phyloP scores from a whole-genome alignment of 306 rosid species.

The Urtica urens region DNA sequence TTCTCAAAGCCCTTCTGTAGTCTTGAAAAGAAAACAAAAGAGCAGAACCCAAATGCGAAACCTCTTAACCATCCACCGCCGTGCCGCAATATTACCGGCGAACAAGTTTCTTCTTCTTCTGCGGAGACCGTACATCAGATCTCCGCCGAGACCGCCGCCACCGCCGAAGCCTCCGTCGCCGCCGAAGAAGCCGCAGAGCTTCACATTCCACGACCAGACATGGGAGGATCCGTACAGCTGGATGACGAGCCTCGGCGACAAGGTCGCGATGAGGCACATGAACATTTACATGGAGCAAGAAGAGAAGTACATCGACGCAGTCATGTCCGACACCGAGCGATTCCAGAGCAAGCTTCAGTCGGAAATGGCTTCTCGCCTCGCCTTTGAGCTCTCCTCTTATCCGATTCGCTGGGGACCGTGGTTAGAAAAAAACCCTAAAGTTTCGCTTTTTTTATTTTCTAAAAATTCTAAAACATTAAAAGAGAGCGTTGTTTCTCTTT shows the following conservation, averaged over 20 bases:
- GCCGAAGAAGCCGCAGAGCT: slow-evolving; percentile 69
- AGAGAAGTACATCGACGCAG: slow-evolving; percentile 78
- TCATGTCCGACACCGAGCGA: slow-evolving; percentile 58
- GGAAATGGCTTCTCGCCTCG: slow-evolving; percentile 78
- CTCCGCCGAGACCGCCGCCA: slow-evolving; percentile 19
- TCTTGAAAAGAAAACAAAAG: background rate
- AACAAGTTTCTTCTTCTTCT: background rate
- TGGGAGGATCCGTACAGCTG: slow-evolving; percentile 91
- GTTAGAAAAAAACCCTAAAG: slow-evolving; percentile 12
- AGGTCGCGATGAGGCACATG: slow-evolving; percentile 91
- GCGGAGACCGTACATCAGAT: slow-evolving; percentile 2
- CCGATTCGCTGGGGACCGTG: slow-evolving; percentile 90
- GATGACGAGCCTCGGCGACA: slow-evolving; percentile 74
- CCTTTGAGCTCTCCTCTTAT: slow-evolving; percentile 75
- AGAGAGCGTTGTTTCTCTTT: too few relatives aligned
- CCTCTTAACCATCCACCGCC: background rate
- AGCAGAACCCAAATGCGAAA: background rate
- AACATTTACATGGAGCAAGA: slow-evolving; percentile 94
- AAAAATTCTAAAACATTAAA: background rate
- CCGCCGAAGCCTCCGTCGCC: slow-evolving; percentile 65
- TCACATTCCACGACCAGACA: slow-evolving; percentile 45
- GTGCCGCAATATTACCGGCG: background rate
- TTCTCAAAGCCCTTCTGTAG: background rate
- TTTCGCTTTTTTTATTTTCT: background rate
- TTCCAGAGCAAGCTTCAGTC: slow-evolving; percentile 68